Base-by-base conservation (phyloP, 2,329 filamentous ascomycete genomes). In the Alternaria panax region DNA sequence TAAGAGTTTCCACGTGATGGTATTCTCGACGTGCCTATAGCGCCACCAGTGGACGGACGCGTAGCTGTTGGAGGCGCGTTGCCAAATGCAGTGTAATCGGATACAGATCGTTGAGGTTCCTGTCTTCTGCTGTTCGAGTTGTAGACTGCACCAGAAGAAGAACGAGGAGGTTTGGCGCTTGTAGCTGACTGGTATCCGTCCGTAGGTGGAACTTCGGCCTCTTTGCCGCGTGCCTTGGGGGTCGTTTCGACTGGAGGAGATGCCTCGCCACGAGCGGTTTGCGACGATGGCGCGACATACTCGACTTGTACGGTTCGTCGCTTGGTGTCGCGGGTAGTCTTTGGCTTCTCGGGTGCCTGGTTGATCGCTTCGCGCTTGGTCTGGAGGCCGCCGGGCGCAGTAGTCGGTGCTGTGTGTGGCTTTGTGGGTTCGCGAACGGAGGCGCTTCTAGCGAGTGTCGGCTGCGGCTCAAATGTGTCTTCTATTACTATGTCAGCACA, bases 251-350 rank as follows among this genome's bases (percentile, higher is more conserved):
- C 62, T 48, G 75, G 69, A 22, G 79, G 77, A 25, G 77, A 78
- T 32, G 75, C 64, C 55, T 87, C 87, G 28, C 91, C 92, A 65
- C 94, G 87, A 63, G 90, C 86, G 0, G 94, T 97, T 73, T 94
- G 89, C 6, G 92, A 96, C 25, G 90, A 89, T 24, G 95, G 95
- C 20, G 93, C 91, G 57, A 98, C 95, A 78, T 99, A 99, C 81
- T 99, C 95, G 62, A 99, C 92, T 80, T 99, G 95, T 0, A 99
- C 92, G 0, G 95, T 99, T 69, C 93, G 88, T 57, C 95, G 89
- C 80, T 98, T 98, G 71, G 90, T 90, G 75, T 97, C 93, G 67
- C 93, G 90, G 30, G 83, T 79, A 7, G 84, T 80, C 76, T 91
- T 91, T 41, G 87, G 85, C 71, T 88, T 88, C 28, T 87, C 81